Evolutionary conservation across 2,329 filamentous ascomycete genomes (phyloP).

Genomic region (Hypoxylon sp.): DNA sequence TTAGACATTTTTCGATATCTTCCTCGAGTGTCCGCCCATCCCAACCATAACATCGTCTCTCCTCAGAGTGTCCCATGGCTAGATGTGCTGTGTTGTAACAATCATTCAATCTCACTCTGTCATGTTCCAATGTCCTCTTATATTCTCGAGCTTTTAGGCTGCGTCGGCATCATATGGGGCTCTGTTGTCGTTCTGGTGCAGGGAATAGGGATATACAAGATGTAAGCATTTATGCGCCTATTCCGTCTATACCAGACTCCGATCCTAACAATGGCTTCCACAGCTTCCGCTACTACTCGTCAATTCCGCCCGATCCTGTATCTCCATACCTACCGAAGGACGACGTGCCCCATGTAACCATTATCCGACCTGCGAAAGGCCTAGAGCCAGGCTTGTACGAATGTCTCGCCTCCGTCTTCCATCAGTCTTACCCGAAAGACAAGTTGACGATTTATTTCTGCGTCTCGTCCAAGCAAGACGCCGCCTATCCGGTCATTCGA

Average conservation of each 20-base stretch:
- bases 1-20: conserved; percentile 10
- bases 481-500: conserved; percentile 81
- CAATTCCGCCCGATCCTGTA: conserved; percentile 63
- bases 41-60: background rate
- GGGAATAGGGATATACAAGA: conserved; percentile 67
- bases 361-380: conserved; percentile 94
- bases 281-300: conserved; percentile 70
- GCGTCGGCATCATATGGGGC: conserved; percentile 68
- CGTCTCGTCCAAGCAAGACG: conserved; percentile 80
- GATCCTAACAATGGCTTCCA: conserved; percentile 15
- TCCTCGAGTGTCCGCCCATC: background rate
- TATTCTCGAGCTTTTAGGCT: conserved; percentile 57
- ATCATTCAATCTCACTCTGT: conserved; percentile 12
- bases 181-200: conserved; percentile 68
- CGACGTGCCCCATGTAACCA: conserved; percentile 84
- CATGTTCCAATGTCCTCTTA: conserved; percentile 49
- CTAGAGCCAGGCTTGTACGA: conserved; percentile 92
- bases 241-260: background rate
- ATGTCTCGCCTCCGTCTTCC: conserved; percentile 89
- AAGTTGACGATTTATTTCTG: conserved; percentile 88
- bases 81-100: conserved; percentile 10
- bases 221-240: conserved; percentile 60
- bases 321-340: conserved; percentile 66
- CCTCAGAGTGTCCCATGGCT: conserved; percentile 10
- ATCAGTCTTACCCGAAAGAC: conserved; percentile 82